Evolutionary conservation across 2,329 filamentous ascomycete genomes (phyloP).

Genomic region (Pestalotiopsis sp.): DNA sequence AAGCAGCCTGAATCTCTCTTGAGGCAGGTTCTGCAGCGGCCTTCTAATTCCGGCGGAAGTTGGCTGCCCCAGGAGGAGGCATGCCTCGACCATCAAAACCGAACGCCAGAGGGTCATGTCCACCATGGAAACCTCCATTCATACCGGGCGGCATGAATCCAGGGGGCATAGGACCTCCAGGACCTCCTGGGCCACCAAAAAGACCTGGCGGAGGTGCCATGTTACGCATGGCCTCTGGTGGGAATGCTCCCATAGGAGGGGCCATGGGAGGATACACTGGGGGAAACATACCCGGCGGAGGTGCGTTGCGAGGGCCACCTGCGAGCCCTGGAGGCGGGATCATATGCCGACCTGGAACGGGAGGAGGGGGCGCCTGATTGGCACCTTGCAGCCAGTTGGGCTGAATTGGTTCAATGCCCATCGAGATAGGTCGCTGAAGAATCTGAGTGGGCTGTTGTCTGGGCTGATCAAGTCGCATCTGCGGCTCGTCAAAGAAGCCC

Average conservation of each 20-base stretch:
- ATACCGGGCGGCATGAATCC: constrained; percentile 57
- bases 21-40: not conserved
- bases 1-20: too few relatives aligned
- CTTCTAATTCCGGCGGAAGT: constrained; percentile 34
- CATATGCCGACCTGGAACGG: constrained; percentile 51
- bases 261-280: constrained; percentile 49
- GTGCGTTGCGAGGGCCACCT: constrained; percentile 45
- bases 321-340: constrained; percentile 63
- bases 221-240: constrained; percentile 53
- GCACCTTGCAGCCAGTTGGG: constrained; percentile 52
- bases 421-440: constrained; percentile 62
- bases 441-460: constrained; percentile 64
- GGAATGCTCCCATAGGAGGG: constrained; percentile 44
- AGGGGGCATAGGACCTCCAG: constrained; percentile 31
- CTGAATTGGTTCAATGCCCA: constrained; percentile 62
- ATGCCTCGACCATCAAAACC: constrained; percentile 59
- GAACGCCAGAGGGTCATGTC: constrained; percentile 49
- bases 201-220: constrained; percentile 61
- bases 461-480: constrained; percentile 51
- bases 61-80: constrained; percentile 47
- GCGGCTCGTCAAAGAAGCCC: constrained; percentile 54
- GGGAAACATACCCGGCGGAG: constrained; percentile 61
- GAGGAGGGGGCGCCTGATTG: constrained; percentile 42
- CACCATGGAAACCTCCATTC: constrained; percentile 57
- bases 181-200: constrained; percentile 39